Base-by-base conservation (phyloP, 2,329 filamentous ascomycete genomes). In the Dactylellina leptospora region DNA sequence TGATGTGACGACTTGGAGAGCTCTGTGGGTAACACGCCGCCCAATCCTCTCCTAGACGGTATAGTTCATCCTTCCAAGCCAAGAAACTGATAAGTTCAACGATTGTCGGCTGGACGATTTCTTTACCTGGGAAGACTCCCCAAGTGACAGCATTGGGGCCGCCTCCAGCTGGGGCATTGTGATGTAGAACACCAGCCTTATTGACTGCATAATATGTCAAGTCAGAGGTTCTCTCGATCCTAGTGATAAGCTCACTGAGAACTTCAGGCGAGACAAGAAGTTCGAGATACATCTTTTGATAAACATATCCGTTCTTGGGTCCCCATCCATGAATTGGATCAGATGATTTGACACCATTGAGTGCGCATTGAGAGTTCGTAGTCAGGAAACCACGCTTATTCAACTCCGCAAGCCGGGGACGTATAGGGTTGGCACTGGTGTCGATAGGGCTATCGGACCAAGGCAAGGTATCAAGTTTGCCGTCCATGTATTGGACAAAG, bases 61-160 rank as follows among this genome's bases (percentile, higher is more conserved):
- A 99, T 13, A 96, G 96, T 81, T 99, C 95, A 76, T 99, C 95
- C 81, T 96, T 96, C 95, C 95, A 99, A 1, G 95, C 95, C 59
- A 99, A 83, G 85, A 99, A 99, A 79, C 91, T 96, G 79, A 99
- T 89, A 16, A 91, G 96, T 82, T 99, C 95, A 56, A 99, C 95
- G 77, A 99, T 97, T n/a, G 95, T 99, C 11, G 95, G 95, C 80
- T 99, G 95, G n/a, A 99, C 93, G 78, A 99, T 97, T 81, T 99
- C 95, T 80, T 97, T 96, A 68, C 95, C 95, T 0, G 95, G 93
- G 83, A 97, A 99, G 30, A 99, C 96, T 81, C 95, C 95, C 95
- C 95, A 99, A 1, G 95, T 99, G 53, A 99, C 91, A n/a, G 95
- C 95, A 77, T 99, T 99, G 36, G 95, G 95, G 4, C 92, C 91